These are phyloP conservation scores for Rutidosis leptorrhynchoides DNA, from an alignment of 129 eudicot species.

Conservation along the genomic window DNA sequence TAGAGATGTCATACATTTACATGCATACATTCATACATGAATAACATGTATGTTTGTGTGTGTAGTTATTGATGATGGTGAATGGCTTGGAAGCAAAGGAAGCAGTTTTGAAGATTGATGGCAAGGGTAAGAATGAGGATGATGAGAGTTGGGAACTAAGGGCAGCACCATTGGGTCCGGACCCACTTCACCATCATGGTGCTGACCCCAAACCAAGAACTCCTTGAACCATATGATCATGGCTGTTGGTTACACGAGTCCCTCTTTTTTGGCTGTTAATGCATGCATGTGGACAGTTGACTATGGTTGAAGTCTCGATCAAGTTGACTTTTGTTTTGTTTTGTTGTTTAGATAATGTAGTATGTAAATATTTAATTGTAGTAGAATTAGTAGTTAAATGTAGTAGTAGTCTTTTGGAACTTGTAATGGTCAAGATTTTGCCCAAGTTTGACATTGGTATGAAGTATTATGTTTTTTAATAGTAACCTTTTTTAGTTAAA, in stretches of 20 bases:
- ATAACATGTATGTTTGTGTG: constrained; percentile 14
- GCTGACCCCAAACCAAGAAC: constrained; percentile 38
- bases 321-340: constrained; percentile 6
- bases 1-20: background rate
- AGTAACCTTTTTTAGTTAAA: too few relatives aligned
- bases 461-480: constrained; percentile 17
- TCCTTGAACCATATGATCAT: constrained; percentile 26
- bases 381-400: background rate
- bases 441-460: constrained; percentile 12
- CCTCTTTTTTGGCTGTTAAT: constrained; percentile 21
- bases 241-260: background rate
- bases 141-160: constrained; percentile 35
- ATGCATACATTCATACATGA: background rate
- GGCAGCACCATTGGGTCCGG: constrained; percentile 45
- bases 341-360: background rate
- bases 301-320: constrained; percentile 17
- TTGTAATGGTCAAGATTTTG: constrained; percentile 20
- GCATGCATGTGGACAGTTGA: constrained; percentile 19
- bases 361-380: background rate
- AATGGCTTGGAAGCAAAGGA: constrained; percentile 27
- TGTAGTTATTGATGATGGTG: constrained; percentile 36
- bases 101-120: constrained; percentile 16
- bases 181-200: constrained; percentile 46
- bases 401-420: background rate
- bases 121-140: background rate